Evolutionary conservation across 495 filamentous ascomycete genomes (phyloP).

Genomic region (Hypoxylon crocopeplum): DNA sequence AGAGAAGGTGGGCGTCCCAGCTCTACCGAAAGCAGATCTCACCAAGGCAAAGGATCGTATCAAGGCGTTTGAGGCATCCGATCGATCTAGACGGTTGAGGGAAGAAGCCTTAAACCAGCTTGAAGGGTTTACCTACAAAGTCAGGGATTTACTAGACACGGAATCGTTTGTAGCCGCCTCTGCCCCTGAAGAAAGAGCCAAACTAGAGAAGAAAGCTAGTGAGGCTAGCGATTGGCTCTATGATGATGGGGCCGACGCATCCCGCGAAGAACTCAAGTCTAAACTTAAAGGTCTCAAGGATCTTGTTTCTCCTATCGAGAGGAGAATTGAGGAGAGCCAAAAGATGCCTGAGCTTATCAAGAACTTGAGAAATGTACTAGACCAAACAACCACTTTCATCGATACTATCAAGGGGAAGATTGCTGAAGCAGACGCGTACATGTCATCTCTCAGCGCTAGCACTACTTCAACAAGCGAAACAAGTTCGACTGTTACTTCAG

Average conservation of each 20-base stretch:
- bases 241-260: constrained; percentile 78
- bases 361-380: constrained; percentile 65
- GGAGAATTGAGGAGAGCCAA: constrained; percentile 69
- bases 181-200: constrained; percentile 65
- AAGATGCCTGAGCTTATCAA: constrained; percentile 71
- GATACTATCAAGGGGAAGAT: constrained; percentile 58
- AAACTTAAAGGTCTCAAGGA: constrained; percentile 75
- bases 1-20: constrained; percentile 66
- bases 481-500: constrained; percentile 45
- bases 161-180: constrained; percentile 74
- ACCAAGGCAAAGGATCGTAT: constrained; percentile 74
- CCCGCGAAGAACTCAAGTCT: constrained; percentile 70
- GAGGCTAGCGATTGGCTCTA: constrained; percentile 90
- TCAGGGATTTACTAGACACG: constrained; percentile 79
- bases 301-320: constrained; percentile 71
- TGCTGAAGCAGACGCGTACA: constrained; percentile 55
- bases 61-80: constrained; percentile 81
- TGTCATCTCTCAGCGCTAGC: constrained; percentile 52
- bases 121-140: constrained; percentile 91
- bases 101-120: constrained; percentile 92
- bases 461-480: constrained; percentile 48
- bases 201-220: constrained; percentile 67
- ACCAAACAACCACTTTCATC: constrained; percentile 59
- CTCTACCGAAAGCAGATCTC: constrained; percentile 62
- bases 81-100: constrained; percentile 73